Evolutionary conservation across 2,329 filamentous ascomycete species (phyloP).

Genomic region (Colletotrichum spinosum): DNA sequence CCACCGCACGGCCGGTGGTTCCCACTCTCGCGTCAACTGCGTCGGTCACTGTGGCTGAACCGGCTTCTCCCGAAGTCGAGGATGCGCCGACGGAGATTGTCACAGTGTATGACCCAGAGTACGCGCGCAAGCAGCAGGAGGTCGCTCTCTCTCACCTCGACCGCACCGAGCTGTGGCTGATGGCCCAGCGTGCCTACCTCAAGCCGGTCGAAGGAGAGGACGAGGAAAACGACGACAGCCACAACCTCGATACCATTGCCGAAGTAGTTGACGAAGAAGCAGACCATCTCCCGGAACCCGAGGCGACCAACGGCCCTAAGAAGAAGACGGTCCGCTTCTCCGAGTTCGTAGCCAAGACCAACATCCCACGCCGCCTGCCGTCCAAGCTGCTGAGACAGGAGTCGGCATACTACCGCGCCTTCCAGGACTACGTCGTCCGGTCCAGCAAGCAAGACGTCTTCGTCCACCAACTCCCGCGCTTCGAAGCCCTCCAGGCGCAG

Average conservation of each 20-base stretch:
- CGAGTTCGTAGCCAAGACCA: slow-evolving; percentile 58
- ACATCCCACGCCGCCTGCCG: slow-evolving; percentile 62
- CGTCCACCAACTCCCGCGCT: slow-evolving; percentile 84
- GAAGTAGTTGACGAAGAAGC: slow-evolving; percentile 48
- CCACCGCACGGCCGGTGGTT: slow-evolving; percentile 69
- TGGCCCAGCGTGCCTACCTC: slow-evolving; percentile 83
- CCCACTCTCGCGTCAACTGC: slow-evolving; percentile 43
- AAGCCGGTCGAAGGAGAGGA: slow-evolving; percentile 69
- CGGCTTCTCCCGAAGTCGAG: slow-evolving; percentile 60
- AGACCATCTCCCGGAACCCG: slow-evolving; percentile 44
- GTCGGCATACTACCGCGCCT: slow-evolving; percentile 89
- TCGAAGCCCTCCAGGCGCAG: slow-evolving; percentile 87
- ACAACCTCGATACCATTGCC: slow-evolving; percentile 49
- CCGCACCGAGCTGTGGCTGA: slow-evolving; percentile 87
- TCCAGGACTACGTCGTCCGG: slow-evolving; percentile 78
- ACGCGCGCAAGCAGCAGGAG: slow-evolving; percentile 78
- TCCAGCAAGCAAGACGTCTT: slow-evolving; percentile 80
- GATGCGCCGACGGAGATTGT: slow-evolving; percentile 74
- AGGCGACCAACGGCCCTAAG: slow-evolving; percentile 46
- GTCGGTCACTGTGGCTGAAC: slow-evolving; percentile 47
- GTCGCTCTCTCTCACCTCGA: slow-evolving; percentile 80
- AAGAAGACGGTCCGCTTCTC: slow-evolving; percentile 86
- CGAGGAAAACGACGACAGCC: slow-evolving; percentile 38
- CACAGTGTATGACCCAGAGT: slow-evolving; percentile 79
- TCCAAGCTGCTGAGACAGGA: slow-evolving; percentile 69